Evolutionary conservation across 768 basidiomycete genomes (phyloP).

Genomic region (Tephrocybe rancida): DNA sequence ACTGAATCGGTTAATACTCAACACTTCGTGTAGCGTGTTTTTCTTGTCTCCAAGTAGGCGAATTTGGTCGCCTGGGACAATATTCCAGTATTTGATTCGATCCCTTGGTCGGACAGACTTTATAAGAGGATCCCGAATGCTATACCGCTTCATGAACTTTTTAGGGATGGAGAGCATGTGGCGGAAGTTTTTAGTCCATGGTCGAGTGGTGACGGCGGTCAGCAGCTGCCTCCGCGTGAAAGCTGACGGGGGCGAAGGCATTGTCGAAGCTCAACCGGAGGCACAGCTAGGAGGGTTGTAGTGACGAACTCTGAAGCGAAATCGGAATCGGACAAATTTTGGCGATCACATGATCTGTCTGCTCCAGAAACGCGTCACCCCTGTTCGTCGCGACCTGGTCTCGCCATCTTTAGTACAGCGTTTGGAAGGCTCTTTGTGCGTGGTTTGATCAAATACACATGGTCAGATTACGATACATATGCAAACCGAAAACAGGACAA

Average conservation of each 20-base stretch:
- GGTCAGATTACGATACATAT: neutral
- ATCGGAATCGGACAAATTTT: constrained; percentile 4
- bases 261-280: constrained; percentile 6
- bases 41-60: constrained; percentile 67
- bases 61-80: constrained; percentile 83
- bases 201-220: constrained; percentile 48
- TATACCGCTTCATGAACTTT: constrained; percentile 46
- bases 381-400: too few relatives aligned
- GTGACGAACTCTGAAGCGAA: neutral
- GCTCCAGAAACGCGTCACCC: too few relatives aligned
- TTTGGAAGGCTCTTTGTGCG: too few relatives aligned
- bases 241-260: constrained; percentile 32
- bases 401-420: too few relatives aligned
- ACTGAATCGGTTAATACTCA: constrained; percentile 71
- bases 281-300: neutral
- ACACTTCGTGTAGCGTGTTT: constrained; percentile 66
- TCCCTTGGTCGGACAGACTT: constrained; percentile 66
- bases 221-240: constrained; percentile 40
- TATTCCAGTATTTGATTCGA: constrained; percentile 85
- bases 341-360: constrained; percentile 3
- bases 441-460: neutral
- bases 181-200: constrained; percentile 68
- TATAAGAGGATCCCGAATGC: constrained; percentile 44
- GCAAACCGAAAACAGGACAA: neutral
- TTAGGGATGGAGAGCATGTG: constrained; percentile 67